Conservation (phyloP, 768 basidiomycete species). For the Boletus pseudo-olivaceus region DNA sequence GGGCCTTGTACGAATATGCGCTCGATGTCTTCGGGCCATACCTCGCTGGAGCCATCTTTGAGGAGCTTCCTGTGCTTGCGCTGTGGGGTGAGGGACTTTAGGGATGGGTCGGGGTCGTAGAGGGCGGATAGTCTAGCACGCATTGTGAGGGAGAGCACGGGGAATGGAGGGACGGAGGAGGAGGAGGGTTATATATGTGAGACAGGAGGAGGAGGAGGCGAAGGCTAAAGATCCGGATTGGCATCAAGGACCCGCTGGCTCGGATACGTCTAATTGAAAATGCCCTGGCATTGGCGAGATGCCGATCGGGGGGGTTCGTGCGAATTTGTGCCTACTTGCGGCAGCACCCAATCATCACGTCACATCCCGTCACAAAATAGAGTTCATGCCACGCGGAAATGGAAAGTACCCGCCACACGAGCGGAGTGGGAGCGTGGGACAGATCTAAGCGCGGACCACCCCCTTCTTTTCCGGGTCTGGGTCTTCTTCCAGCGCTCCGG, state of each 20-base stretch:
- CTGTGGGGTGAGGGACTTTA: conserved; percentile 53
- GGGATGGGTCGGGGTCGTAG: conserved; percentile 17
- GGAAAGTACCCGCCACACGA: conserved; percentile 47
- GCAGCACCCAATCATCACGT: conserved; percentile 6
- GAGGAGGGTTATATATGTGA: conserved; percentile 34
- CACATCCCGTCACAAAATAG: conserved; percentile 18
- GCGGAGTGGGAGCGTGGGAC: conserved; percentile 40
- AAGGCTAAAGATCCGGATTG: conserved; percentile 49
- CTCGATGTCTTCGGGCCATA: conserved; percentile 81
- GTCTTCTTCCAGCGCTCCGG: conserved; percentile 3
- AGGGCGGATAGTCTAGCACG: conserved; percentile 21
- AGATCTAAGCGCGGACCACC: conserved; percentile 22
- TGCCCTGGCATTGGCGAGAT: conserved; percentile 31
- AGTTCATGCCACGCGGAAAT: conserved; percentile 35
- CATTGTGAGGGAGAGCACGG: conserved; percentile 18
- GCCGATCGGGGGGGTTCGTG: conserved; percentile 24
- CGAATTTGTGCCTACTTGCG: conserved; percentile 12
- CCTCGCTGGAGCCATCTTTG: conserved; percentile 74
- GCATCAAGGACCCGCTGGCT: conserved; percentile 22
- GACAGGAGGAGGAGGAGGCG: conserved; percentile 21
- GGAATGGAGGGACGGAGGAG: conserved; percentile 3
- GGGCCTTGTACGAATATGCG: conserved; percentile 73
- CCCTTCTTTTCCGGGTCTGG: conserved; percentile 1
- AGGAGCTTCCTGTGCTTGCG: conserved; percentile 82
- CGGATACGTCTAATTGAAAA: conserved; percentile 33